Conservation (phyloP, 1,284 basidiomycete species). For the Neonothopanus nambi region DNA sequence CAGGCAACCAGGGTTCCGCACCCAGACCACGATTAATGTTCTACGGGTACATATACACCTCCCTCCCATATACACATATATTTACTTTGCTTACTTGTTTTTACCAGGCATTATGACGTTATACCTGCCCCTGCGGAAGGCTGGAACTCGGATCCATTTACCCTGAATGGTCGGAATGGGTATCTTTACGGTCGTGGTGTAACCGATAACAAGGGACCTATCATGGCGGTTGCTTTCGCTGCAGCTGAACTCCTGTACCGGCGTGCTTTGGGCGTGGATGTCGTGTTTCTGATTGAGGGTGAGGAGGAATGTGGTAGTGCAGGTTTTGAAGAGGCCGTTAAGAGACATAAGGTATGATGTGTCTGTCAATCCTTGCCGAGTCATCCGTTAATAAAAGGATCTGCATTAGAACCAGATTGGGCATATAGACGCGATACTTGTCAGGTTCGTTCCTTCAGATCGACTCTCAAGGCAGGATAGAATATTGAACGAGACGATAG, state of each 20-base stretch:
- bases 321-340: conserved; percentile 81
- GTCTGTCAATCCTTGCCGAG: neutral
- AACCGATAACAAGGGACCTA: conserved; percentile 92
- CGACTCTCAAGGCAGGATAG: neutral
- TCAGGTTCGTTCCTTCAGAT: conserved; percentile 51
- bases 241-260: conserved; percentile 77
- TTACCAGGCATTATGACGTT: conserved; percentile 85
- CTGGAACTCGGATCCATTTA: conserved; percentile 89
- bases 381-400: neutral
- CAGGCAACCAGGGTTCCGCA: conserved; percentile 57
- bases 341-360: conserved; percentile 65
- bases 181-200: conserved; percentile 94
- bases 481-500: conserved; percentile 34
- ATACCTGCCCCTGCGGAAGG: conserved; percentile 74
- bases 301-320: conserved; percentile 93
- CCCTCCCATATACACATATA: conserved; percentile 30
- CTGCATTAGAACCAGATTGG: conserved; percentile 70
- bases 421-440: conserved; percentile 81
- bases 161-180: conserved; percentile 82
- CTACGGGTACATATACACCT: conserved; percentile 54
- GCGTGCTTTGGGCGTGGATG: conserved; percentile 79
- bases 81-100: conserved; percentile 5
- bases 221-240: conserved; percentile 89
- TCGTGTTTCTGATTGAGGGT: conserved; percentile 93
- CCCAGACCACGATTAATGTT: conserved; percentile 77